These are phyloP conservation scores for Rhodotorula sp. DNA, from an alignment of 1,284 basidiomycete genomes.

Conservation along the genomic window DNA sequence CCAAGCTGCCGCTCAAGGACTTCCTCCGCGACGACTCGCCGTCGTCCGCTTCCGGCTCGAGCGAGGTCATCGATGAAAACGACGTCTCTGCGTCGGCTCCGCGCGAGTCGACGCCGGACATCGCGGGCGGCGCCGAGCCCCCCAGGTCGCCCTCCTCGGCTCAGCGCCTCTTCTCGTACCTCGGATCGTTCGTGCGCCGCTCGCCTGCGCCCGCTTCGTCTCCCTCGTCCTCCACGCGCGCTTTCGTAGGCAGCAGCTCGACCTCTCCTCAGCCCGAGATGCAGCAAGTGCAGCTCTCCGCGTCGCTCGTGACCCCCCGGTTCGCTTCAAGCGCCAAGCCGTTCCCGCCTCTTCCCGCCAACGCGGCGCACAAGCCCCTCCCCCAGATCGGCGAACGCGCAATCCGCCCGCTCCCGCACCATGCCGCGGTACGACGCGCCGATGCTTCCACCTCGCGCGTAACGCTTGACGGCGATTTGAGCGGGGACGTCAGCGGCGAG, in stretches of 20 bases:
- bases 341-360: not conserved
- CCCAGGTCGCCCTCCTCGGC: slow-evolving; percentile 15
- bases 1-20: slow-evolving; percentile 21
- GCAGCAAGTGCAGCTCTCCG: slow-evolving; percentile 2
- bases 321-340: slow-evolving; percentile 1
- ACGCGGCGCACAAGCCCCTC: slow-evolving; percentile 8
- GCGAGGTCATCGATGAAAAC: not conserved
- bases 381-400: slow-evolving; percentile 19
- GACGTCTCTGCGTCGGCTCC: not conserved
- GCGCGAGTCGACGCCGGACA: not conserved
- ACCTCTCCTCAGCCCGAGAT: slow-evolving; percentile 21
- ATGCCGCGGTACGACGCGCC: not conserved
- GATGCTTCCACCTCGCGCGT: slow-evolving; percentile 7
- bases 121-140: not conserved
- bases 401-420: slow-evolving; percentile 25
- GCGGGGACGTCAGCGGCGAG: not conserved
- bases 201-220: slow-evolving; percentile 18
- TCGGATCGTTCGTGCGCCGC: slow-evolving; percentile 35
- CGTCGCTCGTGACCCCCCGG: slow-evolving; percentile 1
- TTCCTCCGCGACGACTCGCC: slow-evolving; percentile 6
- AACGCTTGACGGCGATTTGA: not conserved
- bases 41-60: not conserved
- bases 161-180: slow-evolving; percentile 27
- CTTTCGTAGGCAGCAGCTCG: not conserved
- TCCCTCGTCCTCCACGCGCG: slow-evolving; percentile 10